Conservation (phyloP, 78 protist genomes). For the Guillardia theta region DNA sequence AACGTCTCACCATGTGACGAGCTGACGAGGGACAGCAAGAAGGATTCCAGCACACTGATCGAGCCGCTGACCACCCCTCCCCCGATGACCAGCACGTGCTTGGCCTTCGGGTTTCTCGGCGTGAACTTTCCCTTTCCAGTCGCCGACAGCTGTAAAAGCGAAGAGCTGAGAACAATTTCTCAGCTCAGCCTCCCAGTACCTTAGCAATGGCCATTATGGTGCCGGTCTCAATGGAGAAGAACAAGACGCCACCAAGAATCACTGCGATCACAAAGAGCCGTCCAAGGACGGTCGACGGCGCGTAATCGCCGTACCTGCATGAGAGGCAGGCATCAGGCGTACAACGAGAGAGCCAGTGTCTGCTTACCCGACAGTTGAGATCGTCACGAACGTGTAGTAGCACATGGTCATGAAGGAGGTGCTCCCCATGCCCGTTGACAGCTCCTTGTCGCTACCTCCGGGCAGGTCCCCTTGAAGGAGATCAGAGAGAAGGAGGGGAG, state of each 20-base stretch:
- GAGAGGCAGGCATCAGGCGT: too few species aligned
- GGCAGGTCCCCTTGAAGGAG: neutral
- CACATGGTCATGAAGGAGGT: neutral
- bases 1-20: neutral
- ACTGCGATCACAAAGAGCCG: neutral
- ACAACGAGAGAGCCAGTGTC: too few species aligned
- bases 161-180: too few species aligned
- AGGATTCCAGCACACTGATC: neutral
- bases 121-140: neutral
- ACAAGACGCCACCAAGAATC: neutral
- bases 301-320: neutral
- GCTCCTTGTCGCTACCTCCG: neutral
- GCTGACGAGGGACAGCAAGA: neutral
- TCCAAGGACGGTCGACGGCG: neutral
- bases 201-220: neutral
- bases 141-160: too few species aligned
- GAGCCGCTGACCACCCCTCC: neutral
- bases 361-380: neutral
- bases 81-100: neutral
- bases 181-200: too few species aligned
- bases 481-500: neutral
- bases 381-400: slow-evolving; percentile 1
- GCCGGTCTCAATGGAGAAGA: neutral
- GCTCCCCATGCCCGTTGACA: neutral
- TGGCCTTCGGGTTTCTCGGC: neutral